Evolutionary conservation across 1,284 basidiomycete genomes (phyloP), one percentile per base, ranked within the genome.

Genomic region (Ceratobasidium sp.): DNA sequence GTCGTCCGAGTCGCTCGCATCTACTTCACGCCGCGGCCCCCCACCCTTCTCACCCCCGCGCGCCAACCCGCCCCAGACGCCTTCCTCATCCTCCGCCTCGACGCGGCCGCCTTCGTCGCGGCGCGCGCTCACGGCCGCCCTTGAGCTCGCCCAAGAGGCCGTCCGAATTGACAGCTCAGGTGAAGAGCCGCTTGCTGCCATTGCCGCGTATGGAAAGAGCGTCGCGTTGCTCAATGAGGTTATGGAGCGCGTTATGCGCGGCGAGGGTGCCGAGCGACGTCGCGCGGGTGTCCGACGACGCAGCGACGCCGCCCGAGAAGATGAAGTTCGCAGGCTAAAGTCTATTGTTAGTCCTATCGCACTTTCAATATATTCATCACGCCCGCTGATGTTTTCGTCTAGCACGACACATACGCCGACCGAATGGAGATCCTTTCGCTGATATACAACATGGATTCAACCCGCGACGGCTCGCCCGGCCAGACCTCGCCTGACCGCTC

Each of bases 351-450:
- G 92, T 88, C 11, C 26, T 52, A 61, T 59, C 62, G 57, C 64
- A 63, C 59, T 74, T 75, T 44, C 41, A 13, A 73, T 63, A 49
- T 74, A 74, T 72, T 66, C 41, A 61, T 70, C 30, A 74, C 55
- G 26, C 32, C 49, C 26, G 38, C 54, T 55, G 2, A 44, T 58
- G 23, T 41, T 5, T 77, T 69, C 59, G 54, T 28, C 61, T 74
- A 94, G 92, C 92, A 94, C 79, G 92, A 94, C 81, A 94, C 92
- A 9, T 94, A 94, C 80, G 91, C 91, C 72, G 92, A 94, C 81
- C 88, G 92, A 73, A 94, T 94, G 92, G 91, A 92, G 79, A 93
- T 94, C 77, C 85, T 94, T 73, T 92, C 91, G 77, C 85, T 93
- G 76, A 93, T 93, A 75, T 94, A 94, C 83, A 90, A 88, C 80